A percentile compares a stretch with the other conserved stretches of the same genome.
Evolutionary conservation across 257 asterid genomes (phyloP).

Genomic region (Solanum commersonii): DNA sequence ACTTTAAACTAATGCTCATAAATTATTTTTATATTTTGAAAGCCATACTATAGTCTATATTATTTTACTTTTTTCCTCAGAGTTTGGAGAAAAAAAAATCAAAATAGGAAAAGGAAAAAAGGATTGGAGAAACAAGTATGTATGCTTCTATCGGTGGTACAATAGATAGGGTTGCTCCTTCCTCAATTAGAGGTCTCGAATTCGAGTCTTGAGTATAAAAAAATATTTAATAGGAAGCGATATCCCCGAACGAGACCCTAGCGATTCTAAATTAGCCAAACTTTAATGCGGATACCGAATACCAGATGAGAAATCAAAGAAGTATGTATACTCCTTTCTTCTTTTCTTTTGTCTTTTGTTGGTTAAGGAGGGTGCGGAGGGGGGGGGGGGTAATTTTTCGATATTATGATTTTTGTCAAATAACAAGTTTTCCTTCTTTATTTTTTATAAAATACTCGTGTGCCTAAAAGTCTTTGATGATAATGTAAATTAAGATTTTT

Average conservation of each 20-base stretch:
- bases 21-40: not conserved
- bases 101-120: not conserved
- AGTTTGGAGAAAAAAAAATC: not conserved
- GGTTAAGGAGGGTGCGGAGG: no score
- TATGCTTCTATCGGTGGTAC: no score
- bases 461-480: not conserved
- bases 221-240: rapidly evolving
- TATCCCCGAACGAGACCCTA: rapidly evolving
- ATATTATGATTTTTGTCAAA: no score
- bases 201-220: no score
- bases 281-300: rapidly evolving
- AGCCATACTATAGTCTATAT: not conserved
- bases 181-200: rapidly evolving
- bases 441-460: no score
- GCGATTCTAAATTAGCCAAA: rapidly evolving
- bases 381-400: not conserved
- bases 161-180: no score
- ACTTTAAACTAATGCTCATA: not conserved
- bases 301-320: no score
- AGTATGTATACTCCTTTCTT: not conserved
- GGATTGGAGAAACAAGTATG: not conserved
- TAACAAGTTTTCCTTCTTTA: no score
- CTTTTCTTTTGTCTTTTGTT: not conserved
- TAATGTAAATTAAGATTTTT: no score
- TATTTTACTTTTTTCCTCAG: not conserved